Evolutionary conservation across 176 grass and related monocot genomes (phyloP).

Genomic region (Neostapfia colusana): DNA sequence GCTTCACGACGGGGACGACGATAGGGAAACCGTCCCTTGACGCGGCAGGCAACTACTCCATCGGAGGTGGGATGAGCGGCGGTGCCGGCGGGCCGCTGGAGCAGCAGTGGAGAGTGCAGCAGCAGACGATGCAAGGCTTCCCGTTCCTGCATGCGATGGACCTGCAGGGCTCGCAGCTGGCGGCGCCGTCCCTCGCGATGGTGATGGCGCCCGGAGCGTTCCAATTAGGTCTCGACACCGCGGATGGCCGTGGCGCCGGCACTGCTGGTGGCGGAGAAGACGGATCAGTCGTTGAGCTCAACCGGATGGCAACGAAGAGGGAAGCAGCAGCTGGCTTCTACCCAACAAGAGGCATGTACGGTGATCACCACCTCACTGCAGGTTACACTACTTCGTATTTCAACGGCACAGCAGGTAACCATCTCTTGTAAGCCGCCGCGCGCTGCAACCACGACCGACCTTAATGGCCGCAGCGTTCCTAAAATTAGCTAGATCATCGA

Average conservation of each 20-base stretch:
- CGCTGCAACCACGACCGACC: not conserved
- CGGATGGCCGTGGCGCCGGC: not conserved
- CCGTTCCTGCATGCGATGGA: conserved; percentile 63
- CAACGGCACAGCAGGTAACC: conserved; percentile 63
- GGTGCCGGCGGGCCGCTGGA: conserved; percentile 16
- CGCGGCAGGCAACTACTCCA: conserved; percentile 2
- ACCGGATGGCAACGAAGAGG: conserved; percentile 41
- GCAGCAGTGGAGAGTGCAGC: conserved; percentile 47
- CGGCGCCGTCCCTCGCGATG: conserved; percentile 26
- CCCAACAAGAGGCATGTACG: conserved; percentile 40
- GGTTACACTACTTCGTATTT: conserved; percentile 47
- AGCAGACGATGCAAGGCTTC: conserved; percentile 63
- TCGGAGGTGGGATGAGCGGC: not conserved
- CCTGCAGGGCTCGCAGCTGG: conserved; percentile 34
- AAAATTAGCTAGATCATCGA: conserved; percentile 36
- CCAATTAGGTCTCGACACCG: conserved; percentile 32
- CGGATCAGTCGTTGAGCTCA: conserved; percentile 3
- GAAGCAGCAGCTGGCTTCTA: conserved; percentile 12
- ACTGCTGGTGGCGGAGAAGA: conserved; percentile 12
- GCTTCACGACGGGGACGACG: conserved; percentile 45
- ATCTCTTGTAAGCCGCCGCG: conserved; percentile 37
- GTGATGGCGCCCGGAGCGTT: conserved; percentile 49
- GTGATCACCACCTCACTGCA: conserved; percentile 37
- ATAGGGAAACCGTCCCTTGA: conserved; percentile 39
- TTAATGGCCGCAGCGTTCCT: not conserved